These are phyloP conservation scores for Teratosphaeria viscida DNA, from an alignment of 2,329 filamentous ascomycete species.

Conservation along the genomic window DNA sequence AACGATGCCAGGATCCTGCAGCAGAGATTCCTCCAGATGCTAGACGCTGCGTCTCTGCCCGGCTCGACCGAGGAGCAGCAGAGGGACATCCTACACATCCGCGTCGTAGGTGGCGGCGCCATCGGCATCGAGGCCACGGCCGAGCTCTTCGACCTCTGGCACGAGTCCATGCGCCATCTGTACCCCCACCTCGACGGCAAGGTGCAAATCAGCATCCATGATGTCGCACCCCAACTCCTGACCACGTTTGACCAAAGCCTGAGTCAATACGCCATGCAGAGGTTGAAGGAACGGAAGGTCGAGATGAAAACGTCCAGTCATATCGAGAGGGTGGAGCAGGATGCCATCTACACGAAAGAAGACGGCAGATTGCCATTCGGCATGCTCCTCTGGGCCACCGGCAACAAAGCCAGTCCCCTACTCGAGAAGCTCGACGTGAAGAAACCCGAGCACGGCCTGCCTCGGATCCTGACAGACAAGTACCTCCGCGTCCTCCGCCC, in stretches of 20 bases:
- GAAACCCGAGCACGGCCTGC: constrained; percentile 22
- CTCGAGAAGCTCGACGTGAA: constrained; percentile 26
- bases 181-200: constrained; percentile 33
- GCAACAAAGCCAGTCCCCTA: constrained; percentile 26
- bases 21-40: constrained; percentile 27
- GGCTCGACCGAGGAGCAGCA: constrained; percentile 19
- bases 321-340: constrained; percentile 27
- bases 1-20: constrained; percentile 27
- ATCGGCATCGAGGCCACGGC: constrained; percentile 35
- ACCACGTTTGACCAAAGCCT: constrained; percentile 32
- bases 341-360: constrained; percentile 28
- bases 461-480: constrained; percentile 27
- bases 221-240: constrained; percentile 33
- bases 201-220: constrained; percentile 34
- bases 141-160: constrained; percentile 34
- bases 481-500: constrained; percentile 17
- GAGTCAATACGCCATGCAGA: constrained; percentile 32
- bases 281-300: constrained; percentile 27
- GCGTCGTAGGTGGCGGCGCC: constrained; percentile 33
- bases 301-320: constrained; percentile 30
- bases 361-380: constrained; percentile 27
- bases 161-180: constrained; percentile 28
- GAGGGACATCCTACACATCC: constrained; percentile 27
- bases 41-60: constrained; percentile 28
- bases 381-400: constrained; percentile 32